Base-by-base conservation (phyloP, 345 rosid species). In the Erucastrum elatum region DNA sequence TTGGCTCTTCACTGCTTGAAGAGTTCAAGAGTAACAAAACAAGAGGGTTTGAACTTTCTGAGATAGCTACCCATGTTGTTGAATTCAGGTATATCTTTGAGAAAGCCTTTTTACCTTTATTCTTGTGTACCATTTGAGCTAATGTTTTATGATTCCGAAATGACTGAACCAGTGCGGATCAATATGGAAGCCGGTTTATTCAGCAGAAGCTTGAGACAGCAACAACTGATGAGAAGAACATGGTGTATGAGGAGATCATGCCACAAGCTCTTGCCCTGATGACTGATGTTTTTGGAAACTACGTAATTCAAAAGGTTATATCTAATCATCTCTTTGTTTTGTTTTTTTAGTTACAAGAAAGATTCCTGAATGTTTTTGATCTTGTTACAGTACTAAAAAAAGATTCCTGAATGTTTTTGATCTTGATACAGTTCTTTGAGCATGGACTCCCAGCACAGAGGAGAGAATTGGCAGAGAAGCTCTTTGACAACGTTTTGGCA, bases 171-270 rank as follows among this genome's bases (percentile, higher is more conserved):
- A 91, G 97, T 70, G 88, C 90, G 76, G 97, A 91, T 80, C 97
- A 90, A 80, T 94, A 94, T 62, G 98, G 98, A 21, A 94, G 98
- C 78, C 91, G 98, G 27, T 94, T 91, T 82, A 94, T 94, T 81
- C 98, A 94, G 75, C 98, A 94, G 82, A 92, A 90, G 83, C 98
- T 94, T 8, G 98, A 94, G 88, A 89, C 92, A 75, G 96, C 98
- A 29, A 86, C 92, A 35, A 53, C 76, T n/a, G 96, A 87, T 49
- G 98, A 94, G 85, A 94, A 88, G 79, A 82, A 83, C 84, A 94
- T 94, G 94, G 92, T 94, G 41, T 94, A 90, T 75, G 82, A 81
- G 77, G 98, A 94, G 85, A 92, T 94, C 58, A 90, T 94, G 93
- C 94, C 97, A 7, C 88, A 86, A 64, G 92, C 90, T 25, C 88